Evolutionary conservation across 441 rosid genomes (phyloP).

Genomic region (Raphanus hybrid): DNA sequence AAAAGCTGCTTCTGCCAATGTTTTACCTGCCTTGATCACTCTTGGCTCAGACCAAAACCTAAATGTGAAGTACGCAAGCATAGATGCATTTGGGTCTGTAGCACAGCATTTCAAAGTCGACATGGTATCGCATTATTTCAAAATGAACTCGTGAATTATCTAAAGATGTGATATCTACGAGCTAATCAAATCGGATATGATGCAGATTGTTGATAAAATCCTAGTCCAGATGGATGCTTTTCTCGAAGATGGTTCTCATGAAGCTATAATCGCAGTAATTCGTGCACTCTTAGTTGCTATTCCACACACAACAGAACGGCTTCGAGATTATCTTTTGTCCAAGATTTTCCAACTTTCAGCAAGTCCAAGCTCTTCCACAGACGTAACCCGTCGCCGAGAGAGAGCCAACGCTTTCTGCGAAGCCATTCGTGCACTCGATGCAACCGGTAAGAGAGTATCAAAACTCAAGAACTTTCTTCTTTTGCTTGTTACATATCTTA

Average conservation of each 20-base stretch:
- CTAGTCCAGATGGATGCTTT: slow-evolving; percentile 99
- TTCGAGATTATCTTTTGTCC: slow-evolving; percentile 91
- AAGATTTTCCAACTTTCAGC: slow-evolving; percentile 88
- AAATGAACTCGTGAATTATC: not conserved
- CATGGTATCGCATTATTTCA: slow-evolving; percentile 52
- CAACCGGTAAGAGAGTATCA: slow-evolving; percentile 64
- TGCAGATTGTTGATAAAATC: slow-evolving; percentile 97
- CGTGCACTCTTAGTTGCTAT: slow-evolving; percentile 87
- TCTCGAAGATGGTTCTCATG: slow-evolving; percentile 99
- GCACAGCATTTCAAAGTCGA: slow-evolving; percentile 96
- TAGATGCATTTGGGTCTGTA: slow-evolving; percentile 97
- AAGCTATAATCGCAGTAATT: slow-evolving; percentile 89
- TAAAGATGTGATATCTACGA: not conserved
- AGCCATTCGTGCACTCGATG: slow-evolving; percentile 94
- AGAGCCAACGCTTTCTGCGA: slow-evolving; percentile 95
- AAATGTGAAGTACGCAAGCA: slow-evolving; percentile 93
- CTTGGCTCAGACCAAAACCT: slow-evolving; percentile 98
- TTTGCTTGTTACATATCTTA: slow-evolving; percentile 17
- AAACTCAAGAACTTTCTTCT: slow-evolving; percentile 28
- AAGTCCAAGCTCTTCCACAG: slow-evolving; percentile 65
- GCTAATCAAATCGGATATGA: slow-evolving; percentile 30
- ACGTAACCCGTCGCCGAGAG: slow-evolving; percentile 75
- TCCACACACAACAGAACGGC: slow-evolving; percentile 91
- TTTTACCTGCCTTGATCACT: slow-evolving; percentile 91
- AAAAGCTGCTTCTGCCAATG: slow-evolving; percentile 80